Conservation (phyloP, 2,329 filamentous ascomycete genomes). For the Cladorrhinum sp. region DNA sequence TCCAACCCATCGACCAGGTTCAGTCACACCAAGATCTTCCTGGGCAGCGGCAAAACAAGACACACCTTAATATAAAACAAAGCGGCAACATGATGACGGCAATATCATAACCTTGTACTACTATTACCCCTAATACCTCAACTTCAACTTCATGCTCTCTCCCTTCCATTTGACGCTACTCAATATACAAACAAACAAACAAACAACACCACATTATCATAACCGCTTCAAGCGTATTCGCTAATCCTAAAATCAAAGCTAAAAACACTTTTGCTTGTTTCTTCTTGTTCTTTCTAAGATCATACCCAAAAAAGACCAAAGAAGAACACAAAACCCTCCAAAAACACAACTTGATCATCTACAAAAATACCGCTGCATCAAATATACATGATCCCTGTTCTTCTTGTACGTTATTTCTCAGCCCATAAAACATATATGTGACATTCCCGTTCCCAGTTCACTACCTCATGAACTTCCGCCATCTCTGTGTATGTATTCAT, state of each 20-base stretch:
- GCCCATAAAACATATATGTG: neutral
- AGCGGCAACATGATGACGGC: too few species aligned
- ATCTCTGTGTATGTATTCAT: neutral
- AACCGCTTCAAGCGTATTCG: too few species aligned
- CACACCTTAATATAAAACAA: neutral
- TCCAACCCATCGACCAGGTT: neutral
- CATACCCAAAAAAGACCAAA: slow-evolving; percentile 1
- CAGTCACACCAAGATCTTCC: neutral
- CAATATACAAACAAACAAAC: too few species aligned
- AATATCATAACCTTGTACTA: too few species aligned
- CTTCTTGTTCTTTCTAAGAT: neutral
- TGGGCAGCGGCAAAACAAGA: neutral
- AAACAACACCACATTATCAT: too few species aligned
- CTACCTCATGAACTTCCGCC: neutral
- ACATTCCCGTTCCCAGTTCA: neutral
- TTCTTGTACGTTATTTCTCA: neutral
- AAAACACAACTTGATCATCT: neutral
- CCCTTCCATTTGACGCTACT: too few species aligned
- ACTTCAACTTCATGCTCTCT: neutral
- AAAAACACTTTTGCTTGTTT: neutral
- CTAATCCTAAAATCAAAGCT: neutral
- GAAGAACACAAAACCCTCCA: neutral
- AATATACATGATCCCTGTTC: neutral
- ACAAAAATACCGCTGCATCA: neutral
- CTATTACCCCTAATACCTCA: too few species aligned